Evolutionary conservation across 208 protist species (phyloP), one percentile per base, ranked within the genome.

Genomic region (Phytomonas francai): DNA sequence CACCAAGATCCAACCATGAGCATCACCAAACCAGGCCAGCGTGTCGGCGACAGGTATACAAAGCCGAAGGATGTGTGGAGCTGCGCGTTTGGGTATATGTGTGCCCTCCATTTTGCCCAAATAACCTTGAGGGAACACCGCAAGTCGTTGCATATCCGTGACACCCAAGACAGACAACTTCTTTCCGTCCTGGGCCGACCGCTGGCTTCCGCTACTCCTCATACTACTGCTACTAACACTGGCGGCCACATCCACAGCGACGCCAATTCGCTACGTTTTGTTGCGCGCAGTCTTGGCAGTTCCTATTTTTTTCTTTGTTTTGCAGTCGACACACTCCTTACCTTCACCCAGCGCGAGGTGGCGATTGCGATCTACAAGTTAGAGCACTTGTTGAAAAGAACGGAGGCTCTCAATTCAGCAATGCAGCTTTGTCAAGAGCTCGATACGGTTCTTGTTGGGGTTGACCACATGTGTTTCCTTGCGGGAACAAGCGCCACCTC

Each of bases 241-340:
- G 25, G 25, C 27, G 31, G 31, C 11, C 11, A 25, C 58, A 31
- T 22, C 31, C 5, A n/a, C 6, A 62, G 25, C 25, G 58, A 62
- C 25, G 25, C 28, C 19, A 62, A 62, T 31, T 54, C 45, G 25
- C 45, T 54, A 54, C 45, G 19, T 25, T 22, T 25, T 54, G 22
- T 54, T 54, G 60, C 83, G 5, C 78, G 85, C 7, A 83, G 87
- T 11, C 73, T 92, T 29, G 83, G 85, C 45, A 90, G 83, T 66
- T 83, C 80, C 33, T 93, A 90, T 78, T 89, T 85, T 72, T 76
- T 81, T 4, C 83, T 95, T 16, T 82, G 78, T 30, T 95, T 95
- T 70, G 89, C 79, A 0, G 79, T 92, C 30, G 81, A 92, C 54
- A 74, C 83, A 29, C 68, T 95, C 3, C 66, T 95, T n/a, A 65